A percentile compares a stretch with the other conserved stretches of the same genome.
phyloP scores from a whole-genome alignment of 495 filamentous ascomycete genomes.

The Xylaria longipes region DNA sequence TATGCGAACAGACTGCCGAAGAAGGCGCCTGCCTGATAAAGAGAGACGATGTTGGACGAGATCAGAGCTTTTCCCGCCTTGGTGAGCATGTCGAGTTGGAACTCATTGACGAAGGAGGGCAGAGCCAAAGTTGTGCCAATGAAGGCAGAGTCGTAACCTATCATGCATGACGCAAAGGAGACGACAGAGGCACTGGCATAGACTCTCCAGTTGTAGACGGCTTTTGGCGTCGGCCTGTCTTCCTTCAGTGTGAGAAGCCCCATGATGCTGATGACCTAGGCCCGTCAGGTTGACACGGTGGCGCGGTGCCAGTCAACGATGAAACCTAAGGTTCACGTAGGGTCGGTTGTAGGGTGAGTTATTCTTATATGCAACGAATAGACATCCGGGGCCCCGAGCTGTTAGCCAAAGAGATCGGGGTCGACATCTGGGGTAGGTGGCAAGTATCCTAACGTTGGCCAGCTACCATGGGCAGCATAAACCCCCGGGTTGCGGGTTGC shows the following conservation, averaged over 20 bases:
- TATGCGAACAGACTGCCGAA: conserved; percentile 71
- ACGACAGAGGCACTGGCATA: conserved; percentile 67
- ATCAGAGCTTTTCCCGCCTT: conserved; percentile 46
- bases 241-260: conserved; percentile 65
- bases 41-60: conserved; percentile 70
- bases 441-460: not conserved
- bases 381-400: conserved; percentile 13
- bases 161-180: conserved; percentile 74
- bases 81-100: conserved; percentile 52
- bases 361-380: conserved; percentile 15
- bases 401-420: conserved; percentile 2
- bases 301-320: not conserved
- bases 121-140: conserved; percentile 73
- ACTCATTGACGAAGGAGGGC: conserved; percentile 64
- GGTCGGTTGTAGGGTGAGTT: not conserved
- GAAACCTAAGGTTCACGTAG: not conserved
- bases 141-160: conserved; percentile 74
- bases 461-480: not conserved
- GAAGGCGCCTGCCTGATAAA: conserved; percentile 73
- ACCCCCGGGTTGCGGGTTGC: not conserved
- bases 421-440: conserved; percentile 11
- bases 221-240: conserved; percentile 67
- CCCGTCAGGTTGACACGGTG: not conserved
- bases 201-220: conserved; percentile 79
- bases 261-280: conserved; percentile 49